These are phyloP conservation scores for Exophiala xenobiotica DNA, from an alignment of 2,329 filamentous ascomycete species.

Conservation along the genomic window DNA sequence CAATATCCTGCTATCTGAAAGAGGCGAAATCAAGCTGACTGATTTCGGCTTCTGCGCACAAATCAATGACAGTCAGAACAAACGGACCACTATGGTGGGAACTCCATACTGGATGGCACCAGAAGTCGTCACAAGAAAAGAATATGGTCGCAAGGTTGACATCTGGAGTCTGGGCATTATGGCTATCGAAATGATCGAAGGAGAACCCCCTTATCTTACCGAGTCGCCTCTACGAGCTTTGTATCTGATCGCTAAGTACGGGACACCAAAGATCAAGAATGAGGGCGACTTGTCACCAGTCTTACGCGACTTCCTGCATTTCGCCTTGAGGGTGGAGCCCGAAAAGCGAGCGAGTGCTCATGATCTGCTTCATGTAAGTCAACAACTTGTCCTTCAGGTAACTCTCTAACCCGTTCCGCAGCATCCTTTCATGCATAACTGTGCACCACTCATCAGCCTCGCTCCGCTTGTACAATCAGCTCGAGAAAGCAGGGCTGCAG, in stretches of 20 bases:
- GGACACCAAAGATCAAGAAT: conserved; percentile 92
- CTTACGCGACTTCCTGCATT: conserved; percentile 88
- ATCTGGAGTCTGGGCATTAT: conserved; percentile 99
- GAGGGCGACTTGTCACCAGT: conserved; percentile 96
- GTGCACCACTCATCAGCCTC: conserved; percentile 71
- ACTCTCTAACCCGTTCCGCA: conserved; percentile 39
- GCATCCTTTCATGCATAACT: conserved; percentile 79
- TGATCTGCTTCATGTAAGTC: conserved; percentile 82
- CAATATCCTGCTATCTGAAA: conserved; percentile 89
- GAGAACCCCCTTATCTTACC: conserved; percentile 93
- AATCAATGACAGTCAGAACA: conserved; percentile 95
- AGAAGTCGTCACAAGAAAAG: conserved; percentile 94
- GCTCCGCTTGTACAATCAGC: conserved; percentile 85
- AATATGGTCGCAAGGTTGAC: conserved; percentile 97
- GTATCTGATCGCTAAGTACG: conserved; percentile 95
- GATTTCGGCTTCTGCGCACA: conserved; percentile 99
- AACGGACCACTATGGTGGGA: conserved; percentile 98
- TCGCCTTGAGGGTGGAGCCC: conserved; percentile 93
- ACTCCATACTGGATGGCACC: conserved; percentile 99
- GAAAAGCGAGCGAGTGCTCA: conserved; percentile 95
- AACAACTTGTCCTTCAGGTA: not conserved
- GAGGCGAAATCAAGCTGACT: conserved; percentile 96
- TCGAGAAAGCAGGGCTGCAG: conserved; percentile 78
- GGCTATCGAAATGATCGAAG: conserved; percentile 99
- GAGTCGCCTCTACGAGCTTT: conserved; percentile 90